Conservation (phyloP, 495 filamentous ascomycete genomes). For the Achaetomiella virescens region DNA sequence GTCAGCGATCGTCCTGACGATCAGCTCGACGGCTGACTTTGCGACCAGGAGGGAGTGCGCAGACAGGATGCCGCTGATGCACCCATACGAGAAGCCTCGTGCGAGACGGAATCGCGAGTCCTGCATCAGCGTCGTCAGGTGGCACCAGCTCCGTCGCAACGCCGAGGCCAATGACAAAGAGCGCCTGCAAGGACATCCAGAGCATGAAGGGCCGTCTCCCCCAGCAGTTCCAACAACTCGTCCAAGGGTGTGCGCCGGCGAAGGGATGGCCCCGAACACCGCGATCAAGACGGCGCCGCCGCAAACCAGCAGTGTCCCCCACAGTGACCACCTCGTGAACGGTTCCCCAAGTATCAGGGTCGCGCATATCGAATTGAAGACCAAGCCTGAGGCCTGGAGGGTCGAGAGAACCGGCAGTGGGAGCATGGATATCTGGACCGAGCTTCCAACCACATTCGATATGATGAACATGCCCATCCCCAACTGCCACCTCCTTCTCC, state of each 20-base stretch:
- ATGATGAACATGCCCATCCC: constrained; percentile 97
- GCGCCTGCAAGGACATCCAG: constrained; percentile 77
- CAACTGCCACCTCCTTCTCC: constrained; percentile 91
- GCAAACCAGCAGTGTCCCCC: constrained; percentile 83
- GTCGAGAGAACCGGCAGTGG: constrained; percentile 93
- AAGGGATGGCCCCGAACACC: constrained; percentile 89
- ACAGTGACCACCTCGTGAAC: constrained; percentile 84
- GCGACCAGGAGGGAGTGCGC: constrained; percentile 89
- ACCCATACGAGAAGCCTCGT: constrained; percentile 81
- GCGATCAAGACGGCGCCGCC: constrained; percentile 83
- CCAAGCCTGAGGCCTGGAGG: constrained; percentile 89
- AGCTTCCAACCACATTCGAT: constrained; percentile 88
- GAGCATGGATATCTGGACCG: constrained; percentile 94
- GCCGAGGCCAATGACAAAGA: constrained; percentile 65
- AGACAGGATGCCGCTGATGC: constrained; percentile 86
- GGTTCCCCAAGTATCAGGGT: constrained; percentile 89
- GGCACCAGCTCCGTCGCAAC: constrained; percentile 53
- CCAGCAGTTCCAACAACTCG: constrained; percentile 73
- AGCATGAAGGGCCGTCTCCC: constrained; percentile 69
- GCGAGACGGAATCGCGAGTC: constrained; percentile 64
- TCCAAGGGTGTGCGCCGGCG: constrained; percentile 83
- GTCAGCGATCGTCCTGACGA: constrained; percentile 89
- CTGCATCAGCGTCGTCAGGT: constrained; percentile 45
- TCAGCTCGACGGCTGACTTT: constrained; percentile 92
- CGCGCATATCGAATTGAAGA: constrained; percentile 97